Conservation (phyloP, 441 rosid genomes). For the Croton laevigatus region DNA sequence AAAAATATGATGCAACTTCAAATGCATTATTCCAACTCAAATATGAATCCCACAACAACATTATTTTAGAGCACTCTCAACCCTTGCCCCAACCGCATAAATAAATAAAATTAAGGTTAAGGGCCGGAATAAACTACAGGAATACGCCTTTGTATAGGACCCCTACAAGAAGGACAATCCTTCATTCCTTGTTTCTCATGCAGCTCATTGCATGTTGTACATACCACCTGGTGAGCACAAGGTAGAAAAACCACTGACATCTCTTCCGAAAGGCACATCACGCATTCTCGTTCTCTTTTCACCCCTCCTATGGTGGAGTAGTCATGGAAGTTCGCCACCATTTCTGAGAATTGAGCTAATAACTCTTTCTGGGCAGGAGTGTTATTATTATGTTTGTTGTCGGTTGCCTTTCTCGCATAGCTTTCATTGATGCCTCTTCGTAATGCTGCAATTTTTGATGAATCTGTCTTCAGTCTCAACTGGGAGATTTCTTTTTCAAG, state of each 20-base stretch:
- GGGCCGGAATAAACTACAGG: conserved; percentile 56
- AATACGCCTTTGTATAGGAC: conserved; percentile 67
- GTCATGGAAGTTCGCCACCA: conserved; percentile 30
- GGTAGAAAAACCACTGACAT: conserved; percentile 88
- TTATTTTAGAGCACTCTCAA: conserved; percentile 17
- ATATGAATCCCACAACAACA: conserved; percentile 25
- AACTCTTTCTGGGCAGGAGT: conserved; percentile 29
- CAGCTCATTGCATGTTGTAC: conserved; percentile 79
- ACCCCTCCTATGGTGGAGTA: conserved; percentile 42
- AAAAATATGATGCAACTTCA: conserved; percentile 24
- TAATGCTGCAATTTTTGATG: conserved; percentile 78
- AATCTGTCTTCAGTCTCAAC: conserved; percentile 69
- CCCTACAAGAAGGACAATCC: conserved; percentile 92
- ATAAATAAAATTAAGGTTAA: conserved; percentile 21
- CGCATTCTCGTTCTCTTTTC: conserved; percentile 95
- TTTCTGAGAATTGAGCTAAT: conserved; percentile 25
- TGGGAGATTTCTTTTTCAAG: conserved; percentile 76
- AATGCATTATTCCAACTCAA: conserved; percentile 45
- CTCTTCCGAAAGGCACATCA: conserved; percentile 97
- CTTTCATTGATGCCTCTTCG: conserved; percentile 71
- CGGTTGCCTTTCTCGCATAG: conserved; percentile 41
- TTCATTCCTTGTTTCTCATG: conserved; percentile 95
- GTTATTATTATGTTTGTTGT: conserved; percentile 17
- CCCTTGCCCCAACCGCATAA: conserved; percentile 24
- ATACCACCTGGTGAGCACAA: conserved; percentile 91